These are phyloP conservation scores for Pythium guiyangense DNA, from an alignment of 352 stramenopile genomes.

Conservation along the genomic window DNA sequence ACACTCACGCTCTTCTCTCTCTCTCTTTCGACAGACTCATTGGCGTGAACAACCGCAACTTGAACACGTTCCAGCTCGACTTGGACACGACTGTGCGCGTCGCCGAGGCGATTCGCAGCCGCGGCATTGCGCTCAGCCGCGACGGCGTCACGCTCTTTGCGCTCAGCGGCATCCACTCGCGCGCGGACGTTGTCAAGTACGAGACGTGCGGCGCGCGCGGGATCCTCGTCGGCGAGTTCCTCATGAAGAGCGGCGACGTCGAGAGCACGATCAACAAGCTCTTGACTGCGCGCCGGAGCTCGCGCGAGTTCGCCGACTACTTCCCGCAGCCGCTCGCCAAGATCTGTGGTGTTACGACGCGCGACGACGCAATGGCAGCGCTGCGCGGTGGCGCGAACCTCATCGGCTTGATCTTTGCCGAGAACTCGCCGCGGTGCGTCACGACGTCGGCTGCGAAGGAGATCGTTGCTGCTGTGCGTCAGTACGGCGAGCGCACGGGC, in stretches of 20 bases:
- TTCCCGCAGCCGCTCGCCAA: conserved; percentile 72
- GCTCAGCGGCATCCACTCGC: conserved; percentile 95
- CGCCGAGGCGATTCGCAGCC: conserved; percentile 71
- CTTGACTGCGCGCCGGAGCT: conserved; percentile 30
- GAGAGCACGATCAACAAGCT: conserved; percentile 81
- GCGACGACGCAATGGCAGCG: conserved; percentile 90
- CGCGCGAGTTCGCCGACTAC: conserved; percentile 22
- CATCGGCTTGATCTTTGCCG: conserved; percentile 96
- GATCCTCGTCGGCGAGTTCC: conserved; percentile 95
- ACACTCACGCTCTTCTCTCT: too few species aligned
- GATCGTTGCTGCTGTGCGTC: conserved; percentile 90
- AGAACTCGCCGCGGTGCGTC: conserved; percentile 89
- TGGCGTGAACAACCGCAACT: conserved; percentile 98
- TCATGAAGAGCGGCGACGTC: conserved; percentile 96
- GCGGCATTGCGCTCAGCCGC: conserved; percentile 60
- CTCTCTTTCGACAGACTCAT: conserved; percentile 68
- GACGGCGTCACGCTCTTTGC: conserved; percentile 88
- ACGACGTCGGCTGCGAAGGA: conserved; percentile 76
- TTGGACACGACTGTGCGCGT: conserved; percentile 93
- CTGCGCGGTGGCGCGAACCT: conserved; percentile 92
- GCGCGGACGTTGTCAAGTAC: conserved; percentile 89
- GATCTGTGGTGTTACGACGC: conserved; percentile 94
- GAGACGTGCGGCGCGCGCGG: conserved; percentile 87
- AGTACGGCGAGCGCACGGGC: conserved; percentile 91
- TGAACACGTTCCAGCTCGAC: conserved; percentile 98